Conservation (phyloP, 2,329 filamentous ascomycete species). For the Paracamarosporium sp. region DNA sequence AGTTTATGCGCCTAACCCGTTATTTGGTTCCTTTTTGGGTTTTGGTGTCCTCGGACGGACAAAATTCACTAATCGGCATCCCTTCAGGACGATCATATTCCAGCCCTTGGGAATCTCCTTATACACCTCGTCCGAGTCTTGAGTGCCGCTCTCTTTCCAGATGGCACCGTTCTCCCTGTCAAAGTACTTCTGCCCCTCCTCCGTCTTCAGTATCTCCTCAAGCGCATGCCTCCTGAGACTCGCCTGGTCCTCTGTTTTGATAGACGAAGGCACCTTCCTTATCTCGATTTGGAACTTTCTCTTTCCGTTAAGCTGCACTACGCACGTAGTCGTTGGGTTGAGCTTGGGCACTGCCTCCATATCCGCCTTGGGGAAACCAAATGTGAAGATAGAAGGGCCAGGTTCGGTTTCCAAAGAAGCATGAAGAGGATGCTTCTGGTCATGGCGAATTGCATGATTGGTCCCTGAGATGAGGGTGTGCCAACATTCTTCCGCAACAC, state of each 20-base stretch:
- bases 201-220: constrained; percentile 64
- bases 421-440: constrained; percentile 9
- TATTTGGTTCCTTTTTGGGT: not conserved
- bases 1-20: not conserved
- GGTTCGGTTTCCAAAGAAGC: not conserved
- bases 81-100: constrained; percentile 70
- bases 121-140: constrained; percentile 11
- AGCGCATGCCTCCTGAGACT: constrained; percentile 67
- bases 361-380: constrained; percentile 63
- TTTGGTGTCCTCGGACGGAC: constrained; percentile 50
- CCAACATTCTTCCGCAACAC: constrained; percentile 84
- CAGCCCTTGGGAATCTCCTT: constrained; percentile 27
- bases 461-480: constrained; percentile 57
- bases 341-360: constrained; percentile 60
- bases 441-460: constrained; percentile 18
- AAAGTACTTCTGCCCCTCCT: constrained; percentile 65
- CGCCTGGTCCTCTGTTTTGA: constrained; percentile 32
- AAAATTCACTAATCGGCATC: constrained; percentile 77
- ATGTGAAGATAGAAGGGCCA: constrained; percentile 50
- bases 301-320: constrained; percentile 83
- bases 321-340: constrained; percentile 62
- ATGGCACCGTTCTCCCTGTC: constrained; percentile 43
- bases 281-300: constrained; percentile 73
- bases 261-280: constrained; percentile 54
- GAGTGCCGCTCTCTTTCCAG: constrained; percentile 29